Base-by-base conservation (phyloP, 805 yeast genomes). In the Candida nonsorbophila region DNA sequence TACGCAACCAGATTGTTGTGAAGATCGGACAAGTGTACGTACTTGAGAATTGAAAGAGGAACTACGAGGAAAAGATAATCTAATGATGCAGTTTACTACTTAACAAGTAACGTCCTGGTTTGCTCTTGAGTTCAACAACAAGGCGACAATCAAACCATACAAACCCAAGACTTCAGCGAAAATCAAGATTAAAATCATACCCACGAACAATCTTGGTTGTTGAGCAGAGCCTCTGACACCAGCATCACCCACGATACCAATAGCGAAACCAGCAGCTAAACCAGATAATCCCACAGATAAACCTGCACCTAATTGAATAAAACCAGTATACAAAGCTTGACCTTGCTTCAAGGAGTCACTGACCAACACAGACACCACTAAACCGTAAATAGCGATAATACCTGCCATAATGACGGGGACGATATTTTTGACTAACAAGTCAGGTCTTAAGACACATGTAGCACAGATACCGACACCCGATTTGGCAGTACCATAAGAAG, bases 351-450 rank as follows among this genome's bases (percentile, higher is more conserved):
- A 75, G 29, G 90, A 79, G 51, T 84, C 92, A 32, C 96, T 82
- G 41, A 90, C 90, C 58, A 90, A 76, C 42, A 90, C 98, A 15
- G 96, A 84, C 37, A 90, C 97, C 41, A 90, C 97, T 55, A 90
- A 71, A 36, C 98, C 98, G 62, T 90, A 90, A 69, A 90, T 88
- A 68, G 97, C 96, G 69, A 90, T 87, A 57, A 90, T 90, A 90
- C 98, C 98, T 43, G 97, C 97, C 97, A 90, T 90, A 69, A 90
- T 79, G 49, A 92, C 97, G 42, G 98, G 98, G 39, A 90, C 95
- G 51, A 88, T 81, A 69, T 84, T 84, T 69, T 79, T 86, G 50
- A 90, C 88, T 56, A 88, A 69, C 59, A 88, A 74, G 60, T 90
- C 98, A 46, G 98, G 98, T 80, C 96, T 85, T 59, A 90, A 72